These are phyloP conservation scores for Echinochloa phyllopogon DNA, from an alignment of 176 grass and related monocot species.

Conservation along the genomic window DNA sequence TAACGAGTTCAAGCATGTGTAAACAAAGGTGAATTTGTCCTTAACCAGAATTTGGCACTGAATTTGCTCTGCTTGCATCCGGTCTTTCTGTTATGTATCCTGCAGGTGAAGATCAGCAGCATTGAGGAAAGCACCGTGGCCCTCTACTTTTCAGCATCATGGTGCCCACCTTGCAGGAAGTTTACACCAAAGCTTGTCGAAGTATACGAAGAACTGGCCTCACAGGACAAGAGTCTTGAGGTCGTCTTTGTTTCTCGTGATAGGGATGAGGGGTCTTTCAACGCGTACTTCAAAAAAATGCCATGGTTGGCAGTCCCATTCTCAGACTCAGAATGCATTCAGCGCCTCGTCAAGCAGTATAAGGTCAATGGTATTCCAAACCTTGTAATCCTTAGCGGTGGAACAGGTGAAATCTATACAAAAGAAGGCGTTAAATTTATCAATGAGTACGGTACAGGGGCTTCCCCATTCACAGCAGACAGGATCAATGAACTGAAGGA, in stretches of 20 bases:
- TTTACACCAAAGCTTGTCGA: slow-evolving; percentile 69
- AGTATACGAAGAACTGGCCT: slow-evolving; percentile 58
- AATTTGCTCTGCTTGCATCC: neutral
- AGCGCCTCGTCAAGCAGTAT: slow-evolving; percentile 34
- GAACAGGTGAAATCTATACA: slow-evolving; percentile 54
- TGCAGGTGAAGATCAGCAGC: slow-evolving; percentile 64
- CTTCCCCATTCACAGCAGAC: slow-evolving; percentile 71
- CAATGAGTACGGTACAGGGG: slow-evolving; percentile 55
- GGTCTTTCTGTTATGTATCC: neutral
- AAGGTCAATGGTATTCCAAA: slow-evolving; percentile 57
- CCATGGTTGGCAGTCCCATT: slow-evolving; percentile 78
- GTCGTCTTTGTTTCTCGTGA: slow-evolving; percentile 56
- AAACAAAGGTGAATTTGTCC: neutral
- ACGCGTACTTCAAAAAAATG: slow-evolving; percentile 65
- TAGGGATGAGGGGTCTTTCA: slow-evolving; percentile 55
- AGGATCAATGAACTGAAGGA: slow-evolving; percentile 62
- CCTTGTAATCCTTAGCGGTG: slow-evolving; percentile 56
- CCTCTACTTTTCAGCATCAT: slow-evolving; percentile 84
- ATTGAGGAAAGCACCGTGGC: slow-evolving; percentile 58
- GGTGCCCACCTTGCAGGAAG: slow-evolving; percentile 68
- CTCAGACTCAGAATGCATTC: slow-evolving; percentile 51
- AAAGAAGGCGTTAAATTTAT: slow-evolving; percentile 51
- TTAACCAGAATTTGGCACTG: neutral
- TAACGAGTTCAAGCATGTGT: neutral
- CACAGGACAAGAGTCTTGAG: slow-evolving; percentile 55